Base-by-base conservation (phyloP, 2,329 filamentous ascomycete genomes). In the Paraconiothyrium sp. region DNA sequence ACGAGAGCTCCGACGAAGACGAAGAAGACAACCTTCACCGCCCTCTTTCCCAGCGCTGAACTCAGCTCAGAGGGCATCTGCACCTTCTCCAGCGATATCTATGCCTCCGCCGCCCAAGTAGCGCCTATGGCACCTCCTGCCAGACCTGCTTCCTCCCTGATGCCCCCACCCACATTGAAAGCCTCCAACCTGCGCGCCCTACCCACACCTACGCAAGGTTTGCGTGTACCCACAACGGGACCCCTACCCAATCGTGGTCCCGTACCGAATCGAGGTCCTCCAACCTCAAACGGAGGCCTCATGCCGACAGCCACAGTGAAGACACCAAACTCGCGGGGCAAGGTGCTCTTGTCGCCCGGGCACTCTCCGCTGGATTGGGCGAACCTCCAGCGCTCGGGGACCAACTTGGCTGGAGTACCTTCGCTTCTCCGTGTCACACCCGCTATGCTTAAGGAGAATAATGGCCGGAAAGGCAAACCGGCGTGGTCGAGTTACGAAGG, bases 331-430 rank as follows among this genome's bases (percentile, higher is more conserved):
- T 72, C 73, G 43, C 82, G 78, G 60, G 80, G 86, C 77, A 92
- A 94, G 73, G 92, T 97, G 4, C 84, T 90, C 9, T 87, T 99
- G 4, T 86, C 89, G n/a, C 95, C 95, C 0, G 94, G 95, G 35
- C 94, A 94, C 82, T 97, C 93, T 2, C 94, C 95, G 0, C 88
- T 99, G 13, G 95, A 99, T 85, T 99, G 95, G 95, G 95, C 95
- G 13, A 89, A 90, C 6, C 86, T 97, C 1, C 90, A 93, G 65
- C 86, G 93, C 30, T 90, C 91, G n/a, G 87, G 87, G 43, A 71
- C 72, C 54, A 83, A 83, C 58, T 70, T 84, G 1, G 77, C 81
- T 9, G 82, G 82, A 20, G 82, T 88, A 0, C 72, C 80, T 67
- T 91, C 63, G 70, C 86, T 66, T 66, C 81, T 92, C 46, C 89